Evolutionary conservation across 805 yeast genomes (phyloP).

Genomic region (Yarrowia porcina): DNA sequence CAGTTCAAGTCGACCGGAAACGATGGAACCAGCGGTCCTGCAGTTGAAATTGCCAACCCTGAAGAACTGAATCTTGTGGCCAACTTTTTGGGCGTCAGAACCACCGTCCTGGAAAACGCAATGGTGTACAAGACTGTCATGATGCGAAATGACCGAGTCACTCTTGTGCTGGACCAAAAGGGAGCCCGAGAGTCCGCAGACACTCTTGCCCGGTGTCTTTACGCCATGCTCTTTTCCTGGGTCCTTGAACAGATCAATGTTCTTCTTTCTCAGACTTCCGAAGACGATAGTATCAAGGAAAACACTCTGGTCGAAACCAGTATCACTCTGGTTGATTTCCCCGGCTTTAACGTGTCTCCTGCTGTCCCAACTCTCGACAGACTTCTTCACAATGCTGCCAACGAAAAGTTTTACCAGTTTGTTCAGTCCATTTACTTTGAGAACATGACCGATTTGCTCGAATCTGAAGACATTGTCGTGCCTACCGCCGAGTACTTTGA

Average conservation of each 20-base stretch:
- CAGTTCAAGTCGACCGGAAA: constrained; percentile 38
- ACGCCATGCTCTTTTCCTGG: constrained; percentile 42
- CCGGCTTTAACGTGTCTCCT: constrained; percentile 41
- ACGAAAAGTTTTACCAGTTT: constrained; percentile 42
- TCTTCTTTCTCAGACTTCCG: constrained; percentile 33
- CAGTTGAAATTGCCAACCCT: constrained; percentile 39
- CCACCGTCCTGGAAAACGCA: constrained; percentile 40
- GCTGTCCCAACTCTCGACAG: constrained; percentile 40
- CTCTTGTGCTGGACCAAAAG: constrained; percentile 41
- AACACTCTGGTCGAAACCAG: constrained; percentile 37
- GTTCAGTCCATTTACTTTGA: constrained; percentile 41
- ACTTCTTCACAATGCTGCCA: constrained; percentile 43
- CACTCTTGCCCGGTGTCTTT: constrained; percentile 43
- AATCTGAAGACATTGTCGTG: constrained; percentile 44
- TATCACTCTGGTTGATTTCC: constrained; percentile 42
- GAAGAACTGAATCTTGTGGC: constrained; percentile 40
- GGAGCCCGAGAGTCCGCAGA: constrained; percentile 46
- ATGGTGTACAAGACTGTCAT: constrained; percentile 41
- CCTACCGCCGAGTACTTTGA: constrained; percentile 57
- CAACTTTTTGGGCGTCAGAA: constrained; percentile 41
- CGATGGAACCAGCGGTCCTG: constrained; percentile 39
- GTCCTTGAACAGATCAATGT: constrained; percentile 41
- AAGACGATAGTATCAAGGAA: not conserved
- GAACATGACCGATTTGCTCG: constrained; percentile 41
- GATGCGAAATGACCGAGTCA: constrained; percentile 42